Evolutionary conservation across 176 grass and related monocot genomes (phyloP), one percentile per base, ranked within the genome.

Genomic region (Stipa capillata): DNA sequence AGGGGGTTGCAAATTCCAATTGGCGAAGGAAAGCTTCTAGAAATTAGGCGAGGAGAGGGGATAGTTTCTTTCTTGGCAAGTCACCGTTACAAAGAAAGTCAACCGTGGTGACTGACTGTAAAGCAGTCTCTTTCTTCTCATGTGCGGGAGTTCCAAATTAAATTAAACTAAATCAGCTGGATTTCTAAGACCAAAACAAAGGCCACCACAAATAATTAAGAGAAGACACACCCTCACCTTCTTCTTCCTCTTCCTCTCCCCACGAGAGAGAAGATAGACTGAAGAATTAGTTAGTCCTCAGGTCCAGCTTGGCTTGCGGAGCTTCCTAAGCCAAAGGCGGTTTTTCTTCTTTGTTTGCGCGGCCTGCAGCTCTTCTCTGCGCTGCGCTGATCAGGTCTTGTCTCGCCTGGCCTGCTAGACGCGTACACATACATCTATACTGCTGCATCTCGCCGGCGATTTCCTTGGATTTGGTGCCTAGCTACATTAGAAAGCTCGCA

Each of bases 301-400:
- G 69, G 69, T 72, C 69, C 69, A 50, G 28, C 69, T 72, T 72
- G 45, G 69, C 45, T 31, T 34, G 69, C 69, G 68, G 44, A 71
- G 43, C 27, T n/a, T n/a, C 68, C 68, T 3, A 69, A 69, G 36
- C 11, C 21, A 9, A 20, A 0, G 62, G 21, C 27, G 7, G 33
- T 24, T 67, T 15, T 4, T 0, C 23, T 44, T 7, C 12, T 5
- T 57, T 15, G 10, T 12, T 53, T 12, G 10, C 23, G 27, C 56
- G 0, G 7, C 20, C 20, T 52, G 7, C 52, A 54, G 20, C 36
- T 21, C 20, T 29, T 17, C 17, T 50, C 48, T n/a, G 17, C 14
- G 14, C 45, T 16, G 5, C 21, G 21, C 21, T 43, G 57, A 61
- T 61, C 58, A 1, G 9, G 58, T 44, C 40, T 25, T 43, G 7